Base-by-base conservation (phyloP, 805 yeast species). In the Hanseniaspora osmophila region DNA sequence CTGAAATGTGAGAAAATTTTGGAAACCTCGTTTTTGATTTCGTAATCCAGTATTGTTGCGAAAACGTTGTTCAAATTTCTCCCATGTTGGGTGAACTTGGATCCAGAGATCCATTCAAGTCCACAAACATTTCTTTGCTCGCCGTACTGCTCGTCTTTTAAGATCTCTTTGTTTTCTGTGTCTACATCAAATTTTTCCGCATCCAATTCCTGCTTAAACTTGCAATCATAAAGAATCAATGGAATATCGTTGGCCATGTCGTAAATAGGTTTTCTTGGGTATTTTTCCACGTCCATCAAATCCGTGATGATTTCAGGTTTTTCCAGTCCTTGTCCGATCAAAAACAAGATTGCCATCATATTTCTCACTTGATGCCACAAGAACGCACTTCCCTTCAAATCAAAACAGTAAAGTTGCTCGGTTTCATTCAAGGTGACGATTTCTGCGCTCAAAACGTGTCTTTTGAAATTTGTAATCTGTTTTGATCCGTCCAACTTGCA, bases 361-460 rank as follows among this genome's bases (percentile, higher is more conserved):
- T 95, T 87, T 47, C 98, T 74, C 16, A 92, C 98, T 62, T 92
- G 98, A 60, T 92, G 97, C 97, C 97, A 92, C 46, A 92, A 64
- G 54, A 92, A 92, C 9, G 97, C 98, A 1, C 84, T 69, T 0
- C 98, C 98, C 50, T 74, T 70, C 44, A 92, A 65, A 58, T 86
- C 87, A 59, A 90, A 77, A 47, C 78, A 80, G 55, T 69, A 83
- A 45, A 74, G 68, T 4, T 73, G 75, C 30, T 68, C 62, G 12
- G 49, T 44, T n/a, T 39, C 40, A 17, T 54, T 54, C 2, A 65
- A 46, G 9, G 52, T 54, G 11, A 67, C 50, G 11, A 84, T 78
- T 9, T 67, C 59, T 0, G 86, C 69, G 43, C 67, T 62, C 37
- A 72, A 55, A 13, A 92, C 77, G 10, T 68, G 70, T 56, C 98